phyloP scores from a whole-genome alignment of 768 basidiomycete genomes.

The Amanita fuliginea region DNA sequence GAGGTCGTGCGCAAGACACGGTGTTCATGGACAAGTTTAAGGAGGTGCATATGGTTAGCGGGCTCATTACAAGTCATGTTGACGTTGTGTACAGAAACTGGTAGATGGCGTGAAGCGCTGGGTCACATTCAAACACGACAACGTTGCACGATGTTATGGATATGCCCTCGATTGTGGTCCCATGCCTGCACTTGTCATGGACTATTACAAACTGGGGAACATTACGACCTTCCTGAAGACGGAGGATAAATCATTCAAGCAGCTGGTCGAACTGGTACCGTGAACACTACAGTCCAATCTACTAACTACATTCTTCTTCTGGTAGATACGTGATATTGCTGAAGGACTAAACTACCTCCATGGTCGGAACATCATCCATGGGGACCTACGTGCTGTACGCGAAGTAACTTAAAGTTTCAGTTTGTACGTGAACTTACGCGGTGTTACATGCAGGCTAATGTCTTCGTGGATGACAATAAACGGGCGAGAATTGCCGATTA shows the following conservation, averaged over 20 bases:
- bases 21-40: constrained; percentile 3
- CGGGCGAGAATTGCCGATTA: constrained; percentile 18
- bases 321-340: constrained; percentile 7
- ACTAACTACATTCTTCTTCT: neutral
- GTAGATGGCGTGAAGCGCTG: constrained; percentile 1
- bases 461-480: constrained; percentile 14
- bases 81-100: constrained; percentile 5
- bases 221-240: constrained; percentile 12
- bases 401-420: neutral
- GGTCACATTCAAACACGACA: constrained; percentile 11
- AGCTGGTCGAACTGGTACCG: constrained; percentile 5
- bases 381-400: constrained; percentile 16
- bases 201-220: constrained; percentile 14
- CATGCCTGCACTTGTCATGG: constrained; percentile 16
- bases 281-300: neutral
- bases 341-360: constrained; percentile 17
- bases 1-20: neutral
- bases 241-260: neutral
- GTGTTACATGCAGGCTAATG: constrained; percentile 13
- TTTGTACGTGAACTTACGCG: neutral
- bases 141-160: constrained; percentile 14
- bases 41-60: neutral
- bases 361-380: constrained; percentile 13
- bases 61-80: neutral
- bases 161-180: constrained; percentile 9